Conservation (phyloP, 2,329 filamentous ascomycete genomes). For the Coniella lustricola region DNA sequence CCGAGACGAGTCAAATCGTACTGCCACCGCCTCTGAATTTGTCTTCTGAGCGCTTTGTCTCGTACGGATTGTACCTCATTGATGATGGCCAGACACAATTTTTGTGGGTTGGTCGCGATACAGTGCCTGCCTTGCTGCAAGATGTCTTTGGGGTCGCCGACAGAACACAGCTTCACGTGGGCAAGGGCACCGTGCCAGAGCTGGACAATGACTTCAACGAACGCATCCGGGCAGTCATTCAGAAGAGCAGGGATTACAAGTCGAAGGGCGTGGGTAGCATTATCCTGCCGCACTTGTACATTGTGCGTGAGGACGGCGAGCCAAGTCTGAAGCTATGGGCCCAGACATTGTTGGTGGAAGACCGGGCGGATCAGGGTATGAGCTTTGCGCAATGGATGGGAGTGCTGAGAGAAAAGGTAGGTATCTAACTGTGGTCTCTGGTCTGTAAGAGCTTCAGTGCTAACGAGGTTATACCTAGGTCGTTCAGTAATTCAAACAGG, state of each 20-base stretch:
- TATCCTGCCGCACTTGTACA: slow-evolving; percentile 83
- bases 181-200: slow-evolving; percentile 80
- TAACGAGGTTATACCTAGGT: slow-evolving; percentile 8
- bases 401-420: slow-evolving; percentile 86
- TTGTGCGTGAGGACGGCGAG: slow-evolving; percentile 92
- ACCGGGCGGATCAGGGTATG: slow-evolving; percentile 87
- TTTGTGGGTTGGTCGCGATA: slow-evolving; percentile 89
- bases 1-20: slow-evolving; percentile 79
- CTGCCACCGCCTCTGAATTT: slow-evolving; percentile 81
- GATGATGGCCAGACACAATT: slow-evolving; percentile 98
- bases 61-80: slow-evolving; percentile 90
- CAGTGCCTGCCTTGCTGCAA: slow-evolving; percentile 77
- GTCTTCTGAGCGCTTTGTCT: slow-evolving; percentile 77
- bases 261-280: slow-evolving; percentile 88
- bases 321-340: slow-evolving; percentile 94
- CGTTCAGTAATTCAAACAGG: slow-evolving; percentile 14
- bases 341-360: slow-evolving; percentile 90
- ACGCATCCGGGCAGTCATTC: slow-evolving; percentile 78
- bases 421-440: slow-evolving; percentile 9
- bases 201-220: slow-evolving; percentile 97
- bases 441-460: neutral
- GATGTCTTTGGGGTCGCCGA: slow-evolving; percentile 90
- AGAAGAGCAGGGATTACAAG: slow-evolving; percentile 86
- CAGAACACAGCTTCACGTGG: slow-evolving; percentile 77
- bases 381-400: slow-evolving; percentile 93